phyloP scores from a whole-genome alignment of 768 basidiomycete genomes.

The Mycena belliarum region DNA sequence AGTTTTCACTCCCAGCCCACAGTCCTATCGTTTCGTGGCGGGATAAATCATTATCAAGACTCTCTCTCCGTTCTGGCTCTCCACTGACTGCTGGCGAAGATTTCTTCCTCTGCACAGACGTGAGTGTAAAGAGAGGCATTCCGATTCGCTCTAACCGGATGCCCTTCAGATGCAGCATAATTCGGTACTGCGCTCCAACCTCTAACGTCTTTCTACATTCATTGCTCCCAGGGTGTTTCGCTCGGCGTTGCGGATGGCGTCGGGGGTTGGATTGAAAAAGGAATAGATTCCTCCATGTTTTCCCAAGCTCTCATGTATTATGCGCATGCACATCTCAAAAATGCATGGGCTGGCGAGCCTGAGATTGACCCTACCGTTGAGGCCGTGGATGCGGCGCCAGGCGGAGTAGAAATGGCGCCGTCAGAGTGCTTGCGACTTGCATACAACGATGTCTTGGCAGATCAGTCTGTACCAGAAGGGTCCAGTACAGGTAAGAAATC shows the following conservation, averaged over 20 bases:
- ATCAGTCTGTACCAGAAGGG: constrained; percentile 70
- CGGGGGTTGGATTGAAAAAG: constrained; percentile 85
- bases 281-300: constrained; percentile 87
- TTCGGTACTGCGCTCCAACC: constrained; percentile 6
- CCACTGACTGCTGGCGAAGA: constrained; percentile 47
- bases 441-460: constrained; percentile 68
- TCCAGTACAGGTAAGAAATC: constrained; percentile 62
- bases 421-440: constrained; percentile 72
- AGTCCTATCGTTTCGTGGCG: constrained; percentile 69
- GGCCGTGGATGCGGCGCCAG: constrained; percentile 62
- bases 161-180: constrained; percentile 57
- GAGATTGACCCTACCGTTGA: constrained; percentile 79
- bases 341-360: constrained; percentile 82
- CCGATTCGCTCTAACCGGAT: not conserved
- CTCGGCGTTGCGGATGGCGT: constrained; percentile 92
- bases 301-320: constrained; percentile 91
- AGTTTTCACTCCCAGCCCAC: constrained; percentile 51
- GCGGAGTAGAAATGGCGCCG: constrained; percentile 78
- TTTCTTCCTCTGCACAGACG: constrained; percentile 37
- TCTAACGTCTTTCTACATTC: constrained; percentile 2
- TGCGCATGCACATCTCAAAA: constrained; percentile 68
- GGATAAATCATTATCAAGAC: constrained; percentile 56
- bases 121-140: constrained; percentile 28
- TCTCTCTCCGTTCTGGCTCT: constrained; percentile 33
- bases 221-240: constrained; percentile 59